A percentile compares a stretch with the other conserved stretches of the same genome.
Evolutionary conservation across 805 yeast genomes (phyloP).

Genomic region (Kodamaea restingae): DNA sequence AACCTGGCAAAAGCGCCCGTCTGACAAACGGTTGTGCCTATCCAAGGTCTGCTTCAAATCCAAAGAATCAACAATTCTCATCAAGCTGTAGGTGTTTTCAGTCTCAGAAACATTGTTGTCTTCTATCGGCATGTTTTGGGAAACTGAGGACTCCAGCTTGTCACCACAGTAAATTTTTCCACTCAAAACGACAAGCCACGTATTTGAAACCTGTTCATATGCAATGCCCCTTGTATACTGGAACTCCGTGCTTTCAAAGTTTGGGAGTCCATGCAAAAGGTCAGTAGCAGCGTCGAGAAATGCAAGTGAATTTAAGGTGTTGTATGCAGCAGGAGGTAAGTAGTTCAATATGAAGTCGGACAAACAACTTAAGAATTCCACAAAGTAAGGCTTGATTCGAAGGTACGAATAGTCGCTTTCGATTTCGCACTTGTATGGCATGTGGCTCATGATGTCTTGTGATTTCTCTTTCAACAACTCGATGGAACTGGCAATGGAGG

Average conservation of each 20-base stretch:
- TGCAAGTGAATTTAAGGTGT: constrained; percentile 49
- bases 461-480: constrained; percentile 46
- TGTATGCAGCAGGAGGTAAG: constrained; percentile 65
- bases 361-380: constrained; percentile 65
- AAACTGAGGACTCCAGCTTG: background rate
- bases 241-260: constrained; percentile 55
- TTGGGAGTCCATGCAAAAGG: constrained; percentile 61
- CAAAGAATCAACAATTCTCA: constrained; percentile 31
- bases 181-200: constrained; percentile 49
- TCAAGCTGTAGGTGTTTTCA: constrained; percentile 20
- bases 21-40: constrained; percentile 42
- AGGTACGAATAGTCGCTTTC: constrained; percentile 72
- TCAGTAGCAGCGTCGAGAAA: constrained; percentile 61
- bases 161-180: constrained; percentile 16
- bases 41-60: constrained; percentile 40
- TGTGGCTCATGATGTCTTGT: constrained; percentile 39
- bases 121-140: no score
- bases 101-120: constrained; percentile 3
- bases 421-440: constrained; percentile 76
- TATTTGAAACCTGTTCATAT: constrained; percentile 56
- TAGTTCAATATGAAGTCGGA: constrained; percentile 72
- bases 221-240: constrained; percentile 51
- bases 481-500: constrained; percentile 51
- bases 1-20: constrained; percentile 40
- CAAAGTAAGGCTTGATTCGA: constrained; percentile 62